These are phyloP conservation scores for Echinosophora koreensis DNA, from an alignment of 306 rosid species.

Conservation along the genomic window DNA sequence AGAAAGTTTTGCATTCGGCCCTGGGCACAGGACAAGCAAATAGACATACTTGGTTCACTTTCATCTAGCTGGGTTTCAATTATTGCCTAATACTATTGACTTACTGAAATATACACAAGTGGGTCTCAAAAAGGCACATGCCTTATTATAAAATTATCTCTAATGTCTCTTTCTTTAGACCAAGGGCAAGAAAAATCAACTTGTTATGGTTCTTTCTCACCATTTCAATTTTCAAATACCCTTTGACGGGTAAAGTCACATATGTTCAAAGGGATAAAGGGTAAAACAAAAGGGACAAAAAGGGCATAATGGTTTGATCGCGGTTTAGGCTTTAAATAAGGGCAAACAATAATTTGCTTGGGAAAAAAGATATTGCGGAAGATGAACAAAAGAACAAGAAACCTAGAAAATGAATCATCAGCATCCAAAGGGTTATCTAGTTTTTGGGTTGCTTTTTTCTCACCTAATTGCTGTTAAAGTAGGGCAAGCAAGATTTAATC, in stretches of 20 bases:
- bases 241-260: conserved; percentile 42
- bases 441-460: conserved; percentile 44
- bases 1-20: conserved; percentile 26
- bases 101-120: conserved; percentile 20
- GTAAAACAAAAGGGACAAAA: conserved; percentile 28
- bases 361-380: conserved; percentile 38
- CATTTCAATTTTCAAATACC: conserved; percentile 41
- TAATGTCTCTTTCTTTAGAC: conserved; percentile 28
- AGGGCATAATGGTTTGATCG: conserved; percentile 48
- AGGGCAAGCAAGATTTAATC: conserved; percentile 34
- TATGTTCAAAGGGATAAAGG: conserved; percentile 46
- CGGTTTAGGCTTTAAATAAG: conserved; percentile 61
- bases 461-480: conserved; percentile 48
- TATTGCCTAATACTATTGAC: background rate
- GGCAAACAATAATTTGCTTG: conserved; percentile 49
- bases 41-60: conserved; percentile 23
- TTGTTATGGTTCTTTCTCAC: conserved; percentile 33
- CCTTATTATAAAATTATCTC: background rate
- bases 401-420: conserved; percentile 42
- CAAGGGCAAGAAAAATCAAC: conserved; percentile 41
- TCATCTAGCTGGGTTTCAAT: conserved; percentile 34
- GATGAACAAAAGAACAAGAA: conserved; percentile 41
- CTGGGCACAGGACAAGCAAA: conserved; percentile 14
- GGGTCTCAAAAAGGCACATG: conserved; percentile 24
- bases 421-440: conserved; percentile 36